These are phyloP conservation scores for Papiliotrema nemorosa DNA, from an alignment of 1,284 basidiomycete genomes.

Conservation along the genomic window DNA sequence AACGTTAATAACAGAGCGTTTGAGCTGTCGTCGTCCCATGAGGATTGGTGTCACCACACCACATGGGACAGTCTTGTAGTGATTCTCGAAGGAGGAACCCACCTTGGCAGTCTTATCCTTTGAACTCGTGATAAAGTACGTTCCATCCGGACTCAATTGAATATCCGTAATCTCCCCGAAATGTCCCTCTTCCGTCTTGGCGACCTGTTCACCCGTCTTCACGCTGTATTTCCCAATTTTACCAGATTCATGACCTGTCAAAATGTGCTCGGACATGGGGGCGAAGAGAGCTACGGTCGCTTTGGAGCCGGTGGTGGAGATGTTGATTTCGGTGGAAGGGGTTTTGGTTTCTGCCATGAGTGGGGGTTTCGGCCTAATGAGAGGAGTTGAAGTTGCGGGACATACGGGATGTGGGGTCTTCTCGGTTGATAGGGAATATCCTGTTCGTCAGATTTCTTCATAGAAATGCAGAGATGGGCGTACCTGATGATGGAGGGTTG, in stretches of 20 bases:
- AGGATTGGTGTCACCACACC: no score
- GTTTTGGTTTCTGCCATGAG: slow-evolving; percentile 63
- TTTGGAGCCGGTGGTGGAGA: slow-evolving; percentile 72
- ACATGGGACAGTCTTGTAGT: no score
- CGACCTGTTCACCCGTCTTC: slow-evolving; percentile 82
- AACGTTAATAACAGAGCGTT: no score
- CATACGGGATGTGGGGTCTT: slow-evolving; percentile 73
- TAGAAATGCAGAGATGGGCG: not conserved
- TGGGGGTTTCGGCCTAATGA: slow-evolving; percentile 6
- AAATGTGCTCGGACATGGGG: slow-evolving; percentile 70
- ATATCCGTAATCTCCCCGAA: slow-evolving; percentile 81
- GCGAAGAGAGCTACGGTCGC: slow-evolving; percentile 93
- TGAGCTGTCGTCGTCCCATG: not conserved
- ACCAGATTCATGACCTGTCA: slow-evolving; percentile 95
- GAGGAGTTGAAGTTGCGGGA: slow-evolving; percentile 9
- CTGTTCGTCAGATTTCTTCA: slow-evolving; percentile 46
- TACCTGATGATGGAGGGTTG: slow-evolving; percentile 52
- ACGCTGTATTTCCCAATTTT: slow-evolving; percentile 87
- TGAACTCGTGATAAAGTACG: slow-evolving; percentile 93
- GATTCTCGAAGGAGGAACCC: no score
- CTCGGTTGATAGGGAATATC: slow-evolving; percentile 81
- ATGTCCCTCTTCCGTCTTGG: slow-evolving; percentile 72
- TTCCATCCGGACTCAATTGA: slow-evolving; percentile 82
- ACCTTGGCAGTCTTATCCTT: slow-evolving; percentile 96
- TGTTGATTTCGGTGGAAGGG: slow-evolving; percentile 74